Conservation (phyloP, 2,329 filamentous ascomycete species). For the Diaporthe vexans region DNA sequence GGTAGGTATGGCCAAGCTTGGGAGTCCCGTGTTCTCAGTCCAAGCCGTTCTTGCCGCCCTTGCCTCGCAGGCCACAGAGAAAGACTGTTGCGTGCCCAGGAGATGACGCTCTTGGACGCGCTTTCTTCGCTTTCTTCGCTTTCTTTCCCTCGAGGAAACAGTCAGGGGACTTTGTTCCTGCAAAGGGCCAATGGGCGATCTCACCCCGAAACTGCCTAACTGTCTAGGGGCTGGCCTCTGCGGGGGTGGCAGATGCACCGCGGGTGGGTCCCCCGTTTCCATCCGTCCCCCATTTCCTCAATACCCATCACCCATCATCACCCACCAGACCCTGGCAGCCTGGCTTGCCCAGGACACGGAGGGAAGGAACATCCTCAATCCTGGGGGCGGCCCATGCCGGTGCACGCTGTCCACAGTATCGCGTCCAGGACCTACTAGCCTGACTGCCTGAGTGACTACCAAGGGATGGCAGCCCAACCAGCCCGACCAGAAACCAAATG, state of each 20-base stretch:
- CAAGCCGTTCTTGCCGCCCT: conserved; percentile 19
- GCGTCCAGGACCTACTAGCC: too few relatives aligned
- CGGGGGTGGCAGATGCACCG: conserved; percentile 31
- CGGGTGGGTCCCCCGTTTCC: conserved; percentile 32
- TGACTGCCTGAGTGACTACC: neutral
- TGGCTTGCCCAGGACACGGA: neutral
- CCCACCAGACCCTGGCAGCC: neutral
- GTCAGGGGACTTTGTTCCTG: conserved; percentile 23
- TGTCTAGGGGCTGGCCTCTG: conserved; percentile 28
- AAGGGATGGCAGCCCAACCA: neutral
- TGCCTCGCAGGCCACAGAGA: neutral
- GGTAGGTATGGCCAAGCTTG: neutral
- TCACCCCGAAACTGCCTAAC: conserved; percentile 27
- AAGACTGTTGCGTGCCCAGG: neutral
- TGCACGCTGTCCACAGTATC: too few relatives aligned
- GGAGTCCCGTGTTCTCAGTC: neutral
- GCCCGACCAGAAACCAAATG: neutral
- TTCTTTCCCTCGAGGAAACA: conserved; percentile 17
- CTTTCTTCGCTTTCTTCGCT: neutral
- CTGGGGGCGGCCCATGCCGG: neutral
- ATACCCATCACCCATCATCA: too few relatives aligned
- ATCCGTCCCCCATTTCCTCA: too few relatives aligned
- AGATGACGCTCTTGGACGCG: conserved; percentile 24
- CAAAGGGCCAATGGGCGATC: conserved; percentile 22
- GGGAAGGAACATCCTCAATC: neutral